A percentile compares a stretch with the other conserved stretches of the same genome.
phyloP scores from a whole-genome alignment of 169 alveolate species.

The Sarcocystis neurona region DNA sequence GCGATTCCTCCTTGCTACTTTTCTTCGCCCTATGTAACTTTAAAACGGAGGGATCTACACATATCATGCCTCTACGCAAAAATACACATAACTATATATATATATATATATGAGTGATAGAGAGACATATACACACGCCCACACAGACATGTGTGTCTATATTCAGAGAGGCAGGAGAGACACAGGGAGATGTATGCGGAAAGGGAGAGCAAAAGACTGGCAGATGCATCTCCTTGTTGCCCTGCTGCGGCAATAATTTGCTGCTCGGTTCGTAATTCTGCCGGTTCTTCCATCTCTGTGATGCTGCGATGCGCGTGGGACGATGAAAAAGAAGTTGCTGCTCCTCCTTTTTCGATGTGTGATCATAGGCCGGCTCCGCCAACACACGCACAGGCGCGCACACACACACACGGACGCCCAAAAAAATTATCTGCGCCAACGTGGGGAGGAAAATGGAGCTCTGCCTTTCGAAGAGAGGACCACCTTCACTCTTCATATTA shows the following conservation, averaged over 20 bases:
- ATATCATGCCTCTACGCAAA: too few species aligned
- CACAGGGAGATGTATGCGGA: not conserved
- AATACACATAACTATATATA: too few species aligned
- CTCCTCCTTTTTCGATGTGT: not conserved
- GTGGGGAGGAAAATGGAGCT: too few species aligned
- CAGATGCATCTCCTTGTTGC: not conserved
- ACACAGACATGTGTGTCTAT: not conserved
- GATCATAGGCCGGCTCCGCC: not conserved
- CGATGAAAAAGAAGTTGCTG: not conserved
- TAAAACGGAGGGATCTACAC: not conserved
- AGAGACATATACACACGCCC: not conserved
- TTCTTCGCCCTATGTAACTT: not conserved
- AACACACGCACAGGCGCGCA: not conserved
- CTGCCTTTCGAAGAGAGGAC: too few species aligned
- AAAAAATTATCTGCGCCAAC: too few species aligned
- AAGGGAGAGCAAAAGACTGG: not conserved
- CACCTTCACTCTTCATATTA: too few species aligned
- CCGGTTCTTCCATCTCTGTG: too few species aligned
- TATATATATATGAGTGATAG: not conserved
- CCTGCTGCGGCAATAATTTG: too few species aligned
- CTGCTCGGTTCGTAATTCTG: too few species aligned
- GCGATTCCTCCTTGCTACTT: not conserved
- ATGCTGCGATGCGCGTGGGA: too few species aligned
- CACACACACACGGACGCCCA: too few species aligned
- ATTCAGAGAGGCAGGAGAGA: not conserved